A percentile compares a stretch with the other conserved stretches of the same genome.
phyloP scores from a whole-genome alignment of 305 asterid species.

The Coffea humblotiana region DNA sequence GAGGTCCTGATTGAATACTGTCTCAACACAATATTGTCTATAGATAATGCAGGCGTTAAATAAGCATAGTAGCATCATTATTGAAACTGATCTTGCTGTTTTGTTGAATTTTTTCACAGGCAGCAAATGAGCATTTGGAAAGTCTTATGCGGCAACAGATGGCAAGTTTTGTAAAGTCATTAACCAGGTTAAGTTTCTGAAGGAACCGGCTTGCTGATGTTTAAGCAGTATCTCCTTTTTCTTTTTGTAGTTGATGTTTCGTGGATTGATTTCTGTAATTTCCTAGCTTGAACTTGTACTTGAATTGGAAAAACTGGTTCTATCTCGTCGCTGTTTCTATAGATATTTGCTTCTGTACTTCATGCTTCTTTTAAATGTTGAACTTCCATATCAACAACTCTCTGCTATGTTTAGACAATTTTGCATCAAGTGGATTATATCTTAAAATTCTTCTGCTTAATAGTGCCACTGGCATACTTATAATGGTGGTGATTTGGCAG shows the following conservation, averaged over 20 bases:
- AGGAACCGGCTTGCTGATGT: neutral
- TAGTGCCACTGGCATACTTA: neutral
- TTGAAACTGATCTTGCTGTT: neutral
- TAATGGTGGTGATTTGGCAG: neutral
- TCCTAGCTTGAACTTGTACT: neutral
- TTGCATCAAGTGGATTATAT: neutral
- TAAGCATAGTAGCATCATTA: neutral
- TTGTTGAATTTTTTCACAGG: neutral
- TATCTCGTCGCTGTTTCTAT: neutral
- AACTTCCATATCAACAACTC: neutral
- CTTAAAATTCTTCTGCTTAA: neutral
- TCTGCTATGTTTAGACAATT: neutral
- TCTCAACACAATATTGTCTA: neutral
- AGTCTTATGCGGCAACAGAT: neutral
- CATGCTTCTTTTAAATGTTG: neutral
- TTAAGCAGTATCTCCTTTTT: neutral
- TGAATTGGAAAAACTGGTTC: neutral
- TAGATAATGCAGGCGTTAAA: neutral
- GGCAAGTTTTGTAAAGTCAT: neutral
- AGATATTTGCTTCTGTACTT: neutral
- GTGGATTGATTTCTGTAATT: neutral
- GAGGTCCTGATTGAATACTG: slow-evolving; percentile 10
- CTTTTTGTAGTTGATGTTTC: neutral
- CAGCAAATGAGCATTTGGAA: neutral
- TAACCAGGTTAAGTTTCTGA: neutral